Evolutionary conservation across 176 grass and related monocot species (phyloP), one percentile per base, ranked within the genome.

Genomic region (Hyparrhenia diplandra): DNA sequence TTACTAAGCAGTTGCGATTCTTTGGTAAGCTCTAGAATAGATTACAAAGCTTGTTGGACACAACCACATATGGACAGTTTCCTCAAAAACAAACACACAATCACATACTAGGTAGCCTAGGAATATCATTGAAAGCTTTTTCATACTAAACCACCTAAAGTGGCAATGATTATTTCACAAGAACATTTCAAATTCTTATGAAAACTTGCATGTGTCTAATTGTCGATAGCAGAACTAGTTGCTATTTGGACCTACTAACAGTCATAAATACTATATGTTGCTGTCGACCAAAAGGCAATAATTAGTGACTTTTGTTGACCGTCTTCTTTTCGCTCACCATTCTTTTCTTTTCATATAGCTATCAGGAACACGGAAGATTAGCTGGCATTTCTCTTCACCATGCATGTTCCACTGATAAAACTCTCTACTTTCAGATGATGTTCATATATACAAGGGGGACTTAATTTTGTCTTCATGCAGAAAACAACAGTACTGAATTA

Each of bases 281-380:
- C 32, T 86, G 5, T 86, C 78, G 51, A 78, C 45, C 18, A 42
- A 82, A 90, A 79, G 39, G 23, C 74, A 78, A 78, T 86, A 18
- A 86, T 86, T 17, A 35, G 29, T 66, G 67, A 58, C 67, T 82
- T 49, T 73, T 86, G 13, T 86, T 89, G 67, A 82, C 83, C 60
- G 13, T 21, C 46, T 45, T 30, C 43, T 75, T 84, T 73, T 42
- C 69, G 55, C 41, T 21, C 35, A 23, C 35, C 39, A 52, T 6
- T 30, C 39, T 85, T 81, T 85, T 43, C 18, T 75, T 67, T n/a
- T 63, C 51, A 13, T 75, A 18, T 61, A 64, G 23, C 43, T 75
- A 59, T 55, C 40, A 21, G 18, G 27, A 80, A 55, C 24, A 32
- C 8, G n/a, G n/a, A 68, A 69, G 31, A 24, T 80, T 60, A 41